Base-by-base conservation (phyloP, 1,284 basidiomycete genomes). In the Melampsora larici-populina region DNA sequence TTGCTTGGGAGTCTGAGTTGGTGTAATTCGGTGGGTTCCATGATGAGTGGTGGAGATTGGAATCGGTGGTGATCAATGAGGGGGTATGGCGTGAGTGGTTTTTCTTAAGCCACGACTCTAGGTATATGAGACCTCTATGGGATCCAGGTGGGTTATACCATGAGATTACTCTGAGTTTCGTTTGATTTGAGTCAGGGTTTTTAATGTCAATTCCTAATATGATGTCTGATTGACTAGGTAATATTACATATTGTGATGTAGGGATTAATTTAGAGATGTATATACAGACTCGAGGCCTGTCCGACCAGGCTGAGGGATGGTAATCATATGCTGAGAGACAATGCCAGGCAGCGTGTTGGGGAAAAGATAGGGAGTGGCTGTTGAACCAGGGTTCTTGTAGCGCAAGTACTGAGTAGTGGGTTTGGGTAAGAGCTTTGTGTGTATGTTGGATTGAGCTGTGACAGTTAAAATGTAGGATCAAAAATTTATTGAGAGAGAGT, bases 351-450 rank as follows among this genome's bases (percentile, higher is more conserved):
- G 21, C 9, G 24, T 70, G 67, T 1, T 48, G 21, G 3, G 67
- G 67, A 1, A 49, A 24, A 7, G 21, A 0, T 2, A 48, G 21
- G 8, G n/a, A 26, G 18, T 46, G 24, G 9, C 48, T n/a, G 26
- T 70, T 70, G 48, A 70, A 26, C 67, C 67, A 70, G 17, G 67
- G 67, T 33, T 70, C 67, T 29, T 70, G 67, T 17, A 70, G 48
- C 26, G 31, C 18, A 0, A 70, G 48, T 5, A 51, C 9, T 21
- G 40, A 17, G 31, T 49, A 33, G 21, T 24, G 15, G 2, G 24
- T 21, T 0, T 26, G 21, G 3, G 66, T n/a, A 5, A 70, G 67
- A 7, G 51, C 48, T n/a, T 49, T 31, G 6, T 17, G 48, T n/a
- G 67, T 70, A 5, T 7, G 17, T 17, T 29, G 26, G 7, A 49